Evolutionary conservation across 306 rosid species (phyloP).

Genomic region (Malus orientalis): DNA sequence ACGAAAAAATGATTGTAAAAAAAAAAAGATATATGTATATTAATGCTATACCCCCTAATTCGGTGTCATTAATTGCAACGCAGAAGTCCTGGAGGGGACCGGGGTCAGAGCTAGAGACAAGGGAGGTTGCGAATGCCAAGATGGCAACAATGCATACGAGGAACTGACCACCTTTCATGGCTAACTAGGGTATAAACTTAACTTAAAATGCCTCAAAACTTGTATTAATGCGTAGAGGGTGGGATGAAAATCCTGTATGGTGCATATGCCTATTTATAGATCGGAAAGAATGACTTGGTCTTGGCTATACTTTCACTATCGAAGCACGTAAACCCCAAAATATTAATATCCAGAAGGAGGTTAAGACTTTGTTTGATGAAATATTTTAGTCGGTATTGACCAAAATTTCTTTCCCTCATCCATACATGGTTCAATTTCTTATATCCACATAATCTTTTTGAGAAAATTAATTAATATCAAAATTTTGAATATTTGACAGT

Average conservation of each 20-base stretch:
- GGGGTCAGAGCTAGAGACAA: background rate
- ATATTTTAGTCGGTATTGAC: background rate
- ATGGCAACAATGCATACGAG: background rate
- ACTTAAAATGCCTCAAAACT: background rate
- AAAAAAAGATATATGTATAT: background rate
- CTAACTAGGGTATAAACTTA: background rate
- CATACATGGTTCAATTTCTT: too few relatives aligned
- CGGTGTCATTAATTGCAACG: background rate
- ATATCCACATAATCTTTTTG: too few relatives aligned
- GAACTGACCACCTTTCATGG: background rate
- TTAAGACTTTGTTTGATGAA: background rate
- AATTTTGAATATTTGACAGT: too few relatives aligned
- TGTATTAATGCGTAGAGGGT: background rate
- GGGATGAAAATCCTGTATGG: background rate
- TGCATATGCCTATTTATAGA: background rate
- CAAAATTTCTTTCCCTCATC: background rate
- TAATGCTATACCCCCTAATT: background rate
- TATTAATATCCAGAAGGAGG: background rate
- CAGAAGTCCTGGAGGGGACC: slow-evolving; percentile 8
- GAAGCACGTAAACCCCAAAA: background rate
- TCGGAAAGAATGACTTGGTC: background rate
- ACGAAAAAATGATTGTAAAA: background rate
- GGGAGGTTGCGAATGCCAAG: background rate
- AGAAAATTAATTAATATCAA: too few relatives aligned
- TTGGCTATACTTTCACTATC: background rate